Evolutionary conservation across 1,284 basidiomycete species (phyloP), one percentile per base, ranked within the genome.

Genomic region (Salmacisia buchloeana): DNA sequence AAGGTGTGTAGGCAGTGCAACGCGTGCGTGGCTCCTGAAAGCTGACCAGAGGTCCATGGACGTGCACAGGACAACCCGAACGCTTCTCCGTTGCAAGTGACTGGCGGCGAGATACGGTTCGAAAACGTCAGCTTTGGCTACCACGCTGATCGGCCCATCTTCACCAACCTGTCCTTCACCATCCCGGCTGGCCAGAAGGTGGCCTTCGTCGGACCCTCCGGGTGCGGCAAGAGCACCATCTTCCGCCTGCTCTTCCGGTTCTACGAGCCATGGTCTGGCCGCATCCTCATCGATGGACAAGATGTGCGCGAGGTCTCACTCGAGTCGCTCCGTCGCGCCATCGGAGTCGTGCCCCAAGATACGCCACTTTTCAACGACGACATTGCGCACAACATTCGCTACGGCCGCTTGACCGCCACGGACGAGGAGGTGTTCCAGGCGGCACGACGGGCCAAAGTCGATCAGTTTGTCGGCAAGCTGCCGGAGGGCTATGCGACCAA

Each of bases 291-390:
- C 65, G 91, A 94, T 75, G 91, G 87, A 2, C 94, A 97, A 81
- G 88, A 93, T 75, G 87, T 97, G 67, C 84, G 85, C 59, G 83
- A 86, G 2, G 83, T 96, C 2, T 85, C 89, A 69, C 81, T 96
- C 52, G 84, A 86, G 39, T 89, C 87, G 45, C 83, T 97, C 0
- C 85, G 94, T 21, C 82, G 82, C 56, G 83, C 85, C 0, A 89
- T 98, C 52, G 96, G 94, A 1, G 91, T 97, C 10, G 96, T 98
- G 0, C 96, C 94, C 0, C 94, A 98, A 80, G 96, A 98, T 76
- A 98, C 94, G 21, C 93, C 94, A 1, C 83, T 98, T 4, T 97
- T 98, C 85, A 94, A 98, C 81, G 89, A 89, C 18, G 88, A 97
- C 77, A 89, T 98, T 60, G 83, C 94, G 83, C 91, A 97, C 80